Evolutionary conservation across 2,329 filamentous ascomycete genomes (phyloP), one percentile per base, ranked within the genome.

Genomic region (Plectosphaerella cucumerina): DNA sequence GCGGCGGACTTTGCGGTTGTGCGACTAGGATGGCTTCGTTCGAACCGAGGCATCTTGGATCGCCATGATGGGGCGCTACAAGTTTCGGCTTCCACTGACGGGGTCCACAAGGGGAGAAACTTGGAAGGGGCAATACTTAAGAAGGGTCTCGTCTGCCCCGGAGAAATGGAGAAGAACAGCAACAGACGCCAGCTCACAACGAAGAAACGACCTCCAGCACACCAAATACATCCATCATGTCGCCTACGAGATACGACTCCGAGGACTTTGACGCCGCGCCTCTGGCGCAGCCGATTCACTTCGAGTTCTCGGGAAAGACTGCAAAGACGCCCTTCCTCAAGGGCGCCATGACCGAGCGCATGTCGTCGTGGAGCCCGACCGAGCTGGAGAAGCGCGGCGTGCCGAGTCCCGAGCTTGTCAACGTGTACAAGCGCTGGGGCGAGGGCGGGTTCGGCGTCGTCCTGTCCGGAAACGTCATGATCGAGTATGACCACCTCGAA

Each of bases 251-350:
- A 37, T 37, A 14, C 35, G 17, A 37, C 6, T n/a, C 35, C 35
- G 35, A 37, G 35, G 35, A 37, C 35, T 37, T 37, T 18, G 35
- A 55, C 47, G 31, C 53, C 18, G 8, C 14, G 26, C 53, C 53
- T 52, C 63, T 82, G 17, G 74, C 65, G 12, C 57, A 71, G 57
- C 75, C 77, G 10, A 66, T 82, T 44, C 62, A 67, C 17, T 80
- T 78, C 54, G 64, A 67, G 22, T 80, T 80, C 63, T 77, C 76
- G 41, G 73, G 76, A 48, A 74, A 70, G 51, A 78, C 74, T 2
- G 83, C 83, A 2, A 76, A 75, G 43, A 88, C 87, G 62, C 74
- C 83, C 15, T 84, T 87, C 60, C 63, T 87, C 56, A 88, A 88
- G 65, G 82, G 72, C 5, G 79, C 85, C 41, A 87, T 88, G 84